phyloP scores from a whole-genome alignment of 2,329 filamentous ascomycete genomes.

The Aspergillus piperis region DNA sequence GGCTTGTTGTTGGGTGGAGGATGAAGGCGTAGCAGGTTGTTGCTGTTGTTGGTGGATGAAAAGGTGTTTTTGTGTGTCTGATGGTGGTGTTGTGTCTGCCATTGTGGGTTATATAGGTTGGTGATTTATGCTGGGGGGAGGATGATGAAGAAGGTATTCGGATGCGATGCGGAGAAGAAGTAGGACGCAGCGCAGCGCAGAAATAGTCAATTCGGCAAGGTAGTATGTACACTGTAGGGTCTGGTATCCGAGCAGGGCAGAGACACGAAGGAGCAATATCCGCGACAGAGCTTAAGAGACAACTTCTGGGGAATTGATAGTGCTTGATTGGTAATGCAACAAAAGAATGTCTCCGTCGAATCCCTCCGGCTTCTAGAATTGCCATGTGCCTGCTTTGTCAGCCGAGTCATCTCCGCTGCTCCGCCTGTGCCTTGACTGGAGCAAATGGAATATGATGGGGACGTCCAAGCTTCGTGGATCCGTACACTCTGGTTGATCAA shows the following conservation, averaged over 20 bases:
- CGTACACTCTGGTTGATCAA: too few relatives aligned
- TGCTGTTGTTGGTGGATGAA: not conserved
- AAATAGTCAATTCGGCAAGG: not conserved
- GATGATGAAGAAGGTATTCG: not conserved
- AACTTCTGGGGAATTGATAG: not conserved
- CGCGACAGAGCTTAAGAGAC: not conserved
- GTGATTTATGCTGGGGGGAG: not conserved
- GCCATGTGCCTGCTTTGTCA: slow-evolving; percentile 20
- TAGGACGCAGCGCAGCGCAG: not conserved
- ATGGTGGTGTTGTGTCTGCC: not conserved
- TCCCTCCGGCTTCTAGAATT: not conserved
- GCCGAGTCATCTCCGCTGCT: slow-evolving; percentile 8
- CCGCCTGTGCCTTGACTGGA: not conserved
- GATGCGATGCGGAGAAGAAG: not conserved
- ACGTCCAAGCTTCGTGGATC: too few relatives aligned
- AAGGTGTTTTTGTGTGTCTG: not conserved
- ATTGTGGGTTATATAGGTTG: not conserved
- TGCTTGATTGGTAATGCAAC: not conserved
- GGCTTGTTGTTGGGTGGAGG: not conserved
- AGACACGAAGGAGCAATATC: not conserved
- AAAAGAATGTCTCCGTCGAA: not conserved
- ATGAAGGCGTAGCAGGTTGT: not conserved
- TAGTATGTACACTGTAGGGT: not conserved
- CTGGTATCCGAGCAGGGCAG: not conserved
- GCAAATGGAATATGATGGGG: too few relatives aligned